Conservation (phyloP, 805 yeast genomes). For the Yarrowia hollandica region DNA sequence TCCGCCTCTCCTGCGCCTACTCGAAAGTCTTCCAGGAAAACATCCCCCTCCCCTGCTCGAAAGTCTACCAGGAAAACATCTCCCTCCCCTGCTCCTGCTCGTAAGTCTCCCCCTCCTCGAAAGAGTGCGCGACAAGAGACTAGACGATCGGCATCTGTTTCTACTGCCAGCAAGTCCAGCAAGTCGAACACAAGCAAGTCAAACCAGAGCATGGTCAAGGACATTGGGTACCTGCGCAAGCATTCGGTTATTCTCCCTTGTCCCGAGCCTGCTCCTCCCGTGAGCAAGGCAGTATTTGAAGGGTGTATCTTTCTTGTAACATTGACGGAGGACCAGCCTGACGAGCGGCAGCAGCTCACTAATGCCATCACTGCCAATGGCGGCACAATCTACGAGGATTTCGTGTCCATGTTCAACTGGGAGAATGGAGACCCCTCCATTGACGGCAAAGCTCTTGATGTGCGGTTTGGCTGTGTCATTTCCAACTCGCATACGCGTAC, state of each 20-base stretch:
- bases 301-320: conserved; percentile 17
- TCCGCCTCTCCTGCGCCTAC: no score
- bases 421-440: not conserved
- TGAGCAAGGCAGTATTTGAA: not conserved
- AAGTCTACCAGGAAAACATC: not conserved
- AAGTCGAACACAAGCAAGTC: no score
- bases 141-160: not conserved
- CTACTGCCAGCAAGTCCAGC: conserved; percentile 9
- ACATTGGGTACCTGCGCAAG: not conserved
- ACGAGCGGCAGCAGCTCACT: not conserved
- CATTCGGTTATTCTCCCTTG: conserved; percentile 8
- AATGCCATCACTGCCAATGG: conserved; percentile 1
- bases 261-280: not conserved
- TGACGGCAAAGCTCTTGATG: not conserved
- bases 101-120: conserved; percentile 2
- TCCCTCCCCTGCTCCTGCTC: not conserved
- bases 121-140: not conserved
- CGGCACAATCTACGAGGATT: conserved; percentile 17
- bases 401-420: conserved; percentile 8
- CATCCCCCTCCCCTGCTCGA: not conserved
- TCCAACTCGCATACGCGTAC: conserved; percentile 23
- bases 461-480: conserved; percentile 16
- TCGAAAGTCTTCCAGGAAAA: no score
- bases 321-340: not conserved
- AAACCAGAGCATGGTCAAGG: not conserved